phyloP scores from a whole-genome alignment of 169 alveolate species.

The Cryptosporidium canis region DNA sequence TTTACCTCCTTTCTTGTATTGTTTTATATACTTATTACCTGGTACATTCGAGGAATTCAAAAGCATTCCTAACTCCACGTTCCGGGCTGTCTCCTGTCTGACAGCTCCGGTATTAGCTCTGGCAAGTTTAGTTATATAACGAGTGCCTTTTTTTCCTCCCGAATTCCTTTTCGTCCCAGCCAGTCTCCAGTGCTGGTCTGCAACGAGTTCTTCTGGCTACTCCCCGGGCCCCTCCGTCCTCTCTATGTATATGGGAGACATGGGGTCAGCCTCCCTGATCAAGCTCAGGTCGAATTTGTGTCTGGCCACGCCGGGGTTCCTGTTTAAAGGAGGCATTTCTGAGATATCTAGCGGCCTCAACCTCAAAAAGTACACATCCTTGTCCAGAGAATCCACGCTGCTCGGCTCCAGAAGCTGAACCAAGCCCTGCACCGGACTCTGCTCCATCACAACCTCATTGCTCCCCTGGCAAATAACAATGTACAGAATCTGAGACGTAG shows the following conservation, averaged over 20 bases:
- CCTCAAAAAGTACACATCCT: conserved; percentile 26
- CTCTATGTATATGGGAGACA: conserved; percentile 15
- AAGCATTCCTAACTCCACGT: conserved; percentile 13
- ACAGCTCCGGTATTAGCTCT: neutral
- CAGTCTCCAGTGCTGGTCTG: too few relatives aligned
- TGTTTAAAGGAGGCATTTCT: conserved; percentile 24
- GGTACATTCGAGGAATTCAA: conserved; percentile 44
- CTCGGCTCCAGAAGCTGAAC: conserved; percentile 9
- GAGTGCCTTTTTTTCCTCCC: neutral
- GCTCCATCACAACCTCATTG: neutral
- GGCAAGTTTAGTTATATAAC: neutral
- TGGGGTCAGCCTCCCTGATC: conserved; percentile 15
- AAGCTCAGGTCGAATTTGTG: neutral
- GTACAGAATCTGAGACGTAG: conserved; percentile 13
- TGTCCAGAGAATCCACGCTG: neutral
- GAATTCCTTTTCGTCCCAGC: too few relatives aligned
- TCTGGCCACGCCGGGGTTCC: neutral
- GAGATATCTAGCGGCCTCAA: conserved; percentile 10
- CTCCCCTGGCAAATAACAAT: neutral
- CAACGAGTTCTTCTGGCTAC: neutral
- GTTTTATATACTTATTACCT: conserved; percentile 31
- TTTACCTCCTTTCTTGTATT: conserved; percentile 4
- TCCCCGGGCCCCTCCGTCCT: neutral
- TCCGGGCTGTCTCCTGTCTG: neutral
- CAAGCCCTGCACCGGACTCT: conserved; percentile 27